Base-by-base conservation (phyloP, 2,329 filamentous ascomycete species). In the Calonectria pseudoturangicola region DNA sequence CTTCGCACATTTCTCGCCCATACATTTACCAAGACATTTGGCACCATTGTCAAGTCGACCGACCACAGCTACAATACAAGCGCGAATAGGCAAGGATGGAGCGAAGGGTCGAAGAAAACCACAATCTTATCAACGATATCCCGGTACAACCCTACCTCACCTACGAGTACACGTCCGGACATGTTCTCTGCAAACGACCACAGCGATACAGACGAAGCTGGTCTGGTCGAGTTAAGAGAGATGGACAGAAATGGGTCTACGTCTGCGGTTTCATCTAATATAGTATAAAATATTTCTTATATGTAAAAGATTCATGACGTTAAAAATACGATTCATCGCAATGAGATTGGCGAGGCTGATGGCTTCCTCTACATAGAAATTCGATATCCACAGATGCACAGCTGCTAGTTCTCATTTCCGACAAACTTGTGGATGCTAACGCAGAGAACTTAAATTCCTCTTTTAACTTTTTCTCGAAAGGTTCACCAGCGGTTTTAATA, bases 1-100 rank as follows among this genome's bases (percentile, higher is more conserved):
- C 6, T 85, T 1, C 79, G 83, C 16, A 47, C 16, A 21, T 47
- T 47, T 9, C 43, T 47, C n/a, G 16, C 43, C n/a, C 43, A 21
- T 21, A 21, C n/a, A 4, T 47, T 47, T 21, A 10, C 18, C n/a
- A 47, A 8, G 21, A 47, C 43, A 25, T 47, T 47, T 21, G 43
- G 43, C 43, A 47, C 43, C 43, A 47, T 47, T 47, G 43, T 18
- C 18, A 21, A n/a, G 8, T 47, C 43, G 8, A 21, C 16, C 8
- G 43, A 47, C 21, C 43, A 47, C 21, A 47, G 43, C 21, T 21
- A 47, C 43, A 47, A 47, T n/a, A 47, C 43, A 47, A 25, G 43
- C n/a, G 43, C 3, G n/a, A 21, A 47, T 47, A 8, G n/a, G n/a
- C 43, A 47, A 3, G 43, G 8, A 10, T n/a, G 43, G 18, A 47